Evolutionary conservation across 495 filamentous ascomycete species (phyloP), one percentile per base, ranked within the genome.

Genomic region (Penicillium herquei): DNA sequence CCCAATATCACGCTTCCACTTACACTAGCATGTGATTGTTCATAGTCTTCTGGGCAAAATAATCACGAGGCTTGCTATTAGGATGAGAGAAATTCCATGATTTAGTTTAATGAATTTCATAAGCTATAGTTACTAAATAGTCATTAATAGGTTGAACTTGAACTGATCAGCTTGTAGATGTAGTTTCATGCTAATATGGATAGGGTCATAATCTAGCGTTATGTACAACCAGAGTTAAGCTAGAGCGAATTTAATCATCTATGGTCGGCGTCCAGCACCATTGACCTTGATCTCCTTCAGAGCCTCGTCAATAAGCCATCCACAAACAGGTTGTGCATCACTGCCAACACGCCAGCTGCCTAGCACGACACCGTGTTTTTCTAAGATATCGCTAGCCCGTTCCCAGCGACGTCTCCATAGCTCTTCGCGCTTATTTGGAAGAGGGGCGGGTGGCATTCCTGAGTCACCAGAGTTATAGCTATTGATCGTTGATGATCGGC

Each of bases 271-370:
- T 35, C 43, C 43, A 31, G 43, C 43, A 47, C 49, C 41, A 18
- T 48, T 57, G n/a, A 30, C 26, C 50, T 52, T 33, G 42, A 59
- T 55, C 45, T 74, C 61, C 49, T 68, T 65, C 58, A 72, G 42
- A 26, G 71, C 72, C 33, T 73, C 70, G 52, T 84, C 75, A 0
- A 84, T 76, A 53, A 87, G 56, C 68, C 70, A 74, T 9, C 80
- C 64, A 57, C 74, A 77, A 33, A 85, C 76, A 50, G 81, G 78
- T 60, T 82, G 72, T 6, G 89, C 87, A 79, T 98, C 94, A n/a
- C 76, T 78, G 1, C 94, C 94, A 6, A 83, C 83, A 41, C 91
- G 80, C 94, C 94, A 98, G 54, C 82, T 92, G 54, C 88, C 83
- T 54, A 99, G 70, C 56, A 84, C 70, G 0, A 98, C 90, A 2